A percentile compares a stretch with the other conserved stretches of the same genome.
Conservation (phyloP, 1,284 basidiomycete genomes). For the Nidula niveotomentosa region DNA sequence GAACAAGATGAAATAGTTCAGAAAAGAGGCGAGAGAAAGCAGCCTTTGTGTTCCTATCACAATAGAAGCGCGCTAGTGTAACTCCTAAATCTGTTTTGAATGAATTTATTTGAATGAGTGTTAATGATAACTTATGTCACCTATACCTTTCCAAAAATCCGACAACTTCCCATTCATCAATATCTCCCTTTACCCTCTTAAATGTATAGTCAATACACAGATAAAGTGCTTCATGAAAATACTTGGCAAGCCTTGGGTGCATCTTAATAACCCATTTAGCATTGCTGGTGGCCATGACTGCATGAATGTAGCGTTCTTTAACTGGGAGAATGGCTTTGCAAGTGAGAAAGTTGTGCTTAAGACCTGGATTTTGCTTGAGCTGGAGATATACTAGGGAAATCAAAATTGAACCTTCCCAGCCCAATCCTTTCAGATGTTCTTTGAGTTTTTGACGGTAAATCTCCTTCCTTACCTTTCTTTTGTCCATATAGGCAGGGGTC, state of each 20-base stretch:
- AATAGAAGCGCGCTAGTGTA: not conserved
- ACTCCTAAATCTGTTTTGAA: not conserved
- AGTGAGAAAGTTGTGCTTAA: too few relatives aligned
- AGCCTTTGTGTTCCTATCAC: not conserved
- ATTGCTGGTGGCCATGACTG: not conserved
- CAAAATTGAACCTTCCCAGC: conserved; percentile 5
- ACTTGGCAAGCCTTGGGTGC: not conserved
- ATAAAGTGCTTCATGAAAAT: not conserved
- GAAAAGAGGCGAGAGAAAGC: not conserved
- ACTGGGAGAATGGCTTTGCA: too few relatives aligned
- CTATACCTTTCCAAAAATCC: not conserved
- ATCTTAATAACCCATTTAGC: not conserved
- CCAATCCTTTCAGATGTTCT: conserved; percentile 4
- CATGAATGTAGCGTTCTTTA: not conserved
- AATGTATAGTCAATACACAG: not conserved
- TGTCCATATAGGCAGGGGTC: conserved; percentile 5
- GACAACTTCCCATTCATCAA: not conserved
- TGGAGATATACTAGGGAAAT: too few relatives aligned
- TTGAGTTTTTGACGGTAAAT: conserved; percentile 3
- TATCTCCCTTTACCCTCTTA: not conserved
- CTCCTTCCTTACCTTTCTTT: conserved; percentile 2
- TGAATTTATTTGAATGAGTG: not conserved
- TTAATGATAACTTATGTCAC: not conserved
- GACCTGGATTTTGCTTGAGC: too few relatives aligned
- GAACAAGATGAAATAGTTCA: not conserved